Base-by-base conservation (phyloP, 164 flowering plant genomes). In the Platanus orientalis region DNA sequence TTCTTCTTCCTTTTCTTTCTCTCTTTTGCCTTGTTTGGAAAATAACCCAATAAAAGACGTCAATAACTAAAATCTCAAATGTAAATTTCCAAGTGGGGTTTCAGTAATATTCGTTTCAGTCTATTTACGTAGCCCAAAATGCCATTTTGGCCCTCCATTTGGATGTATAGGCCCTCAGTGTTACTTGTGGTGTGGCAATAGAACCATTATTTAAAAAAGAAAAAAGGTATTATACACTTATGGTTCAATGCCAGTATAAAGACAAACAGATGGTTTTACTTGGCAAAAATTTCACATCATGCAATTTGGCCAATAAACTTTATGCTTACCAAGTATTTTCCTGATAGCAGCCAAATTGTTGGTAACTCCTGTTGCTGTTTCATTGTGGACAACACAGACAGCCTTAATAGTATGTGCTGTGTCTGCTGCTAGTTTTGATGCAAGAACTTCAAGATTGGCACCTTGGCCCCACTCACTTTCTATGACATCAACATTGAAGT, bases 381-480 rank as follows among this genome's bases (percentile, higher is more conserved):
- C 97, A 56, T 93, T 90, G 78, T 89, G 96, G 56, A 93, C 98
- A 66, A 93, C 89, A 79, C 96, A 89, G 50, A 93, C 59, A 23
- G 98, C 98, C 81, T 90, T 93, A 65, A 93, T 93, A 42, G 97
- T 85, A 69, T 90, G 97, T 24, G 81, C 78, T 23, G 69, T 77
- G 65, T 90, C 98, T 9, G 69, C 91, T 23, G 96, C 96, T 50
- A 93, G 79, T 60, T 93, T 93, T 32, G 87, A 72, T 29, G 96
- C 94, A 73, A 90, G 71, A 34, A 84, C 56, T 2, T 90, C 92
- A 59, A 93, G 92, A 65, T 90, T 78, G 27, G 96, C 98, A 54
- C 98, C 98, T 68, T 77, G 84, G 16, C 97, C 97, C 97, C 98
- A 93, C 0, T 90, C 97, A 69, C 98, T 93, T 70, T 93, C 97